A percentile compares a stretch with the other conserved stretches of the same genome.
phyloP scores from a whole-genome alignment of 2,329 filamentous ascomycete species.

The Rasamsonia emersonii region DNA sequence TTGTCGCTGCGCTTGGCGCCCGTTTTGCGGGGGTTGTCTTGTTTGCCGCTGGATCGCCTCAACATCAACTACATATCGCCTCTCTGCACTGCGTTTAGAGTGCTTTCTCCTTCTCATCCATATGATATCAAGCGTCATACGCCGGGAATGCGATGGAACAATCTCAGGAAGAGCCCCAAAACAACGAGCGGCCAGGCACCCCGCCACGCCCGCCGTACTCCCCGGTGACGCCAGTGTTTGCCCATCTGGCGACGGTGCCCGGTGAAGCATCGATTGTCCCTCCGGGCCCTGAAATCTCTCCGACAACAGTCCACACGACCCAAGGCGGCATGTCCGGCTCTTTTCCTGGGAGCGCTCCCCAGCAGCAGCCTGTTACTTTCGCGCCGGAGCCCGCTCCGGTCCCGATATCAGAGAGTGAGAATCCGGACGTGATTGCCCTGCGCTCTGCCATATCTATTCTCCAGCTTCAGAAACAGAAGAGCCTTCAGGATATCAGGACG shows the following conservation, averaged over 20 bases:
- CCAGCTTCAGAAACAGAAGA: constrained; percentile 75
- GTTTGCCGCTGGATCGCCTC: no score
- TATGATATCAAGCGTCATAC: no score
- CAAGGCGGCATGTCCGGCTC: constrained; percentile 3
- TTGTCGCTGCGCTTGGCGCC: no score
- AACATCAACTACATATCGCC: neutral
- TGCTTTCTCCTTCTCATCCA: neutral
- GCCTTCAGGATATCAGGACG: constrained; percentile 62
- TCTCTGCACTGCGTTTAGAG: neutral
- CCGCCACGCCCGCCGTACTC: constrained; percentile 39
- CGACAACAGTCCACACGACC: constrained; percentile 13
- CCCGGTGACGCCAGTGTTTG: constrained; percentile 37
- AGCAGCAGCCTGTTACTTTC: constrained; percentile 19
- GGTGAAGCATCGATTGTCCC: constrained; percentile 23
- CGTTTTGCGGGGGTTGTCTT: no score
- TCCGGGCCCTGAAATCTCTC: constrained; percentile 21
- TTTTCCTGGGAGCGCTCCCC: constrained; percentile 8
- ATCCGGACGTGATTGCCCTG: constrained; percentile 81
- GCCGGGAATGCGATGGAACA: constrained; percentile 32
- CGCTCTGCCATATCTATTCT: constrained; percentile 77
- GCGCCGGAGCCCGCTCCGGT: constrained; percentile 31
- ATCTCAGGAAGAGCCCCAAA: constrained; percentile 12
- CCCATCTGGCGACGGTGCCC: constrained; percentile 24
- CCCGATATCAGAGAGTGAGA: constrained; percentile 44
- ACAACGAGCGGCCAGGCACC: constrained; percentile 24